Percentiles rank a stretch among this genome's conserved stretches.
phyloP scores from a whole-genome alignment of 306 rosid genomes.

The Citrullus mucosospermus region DNA sequence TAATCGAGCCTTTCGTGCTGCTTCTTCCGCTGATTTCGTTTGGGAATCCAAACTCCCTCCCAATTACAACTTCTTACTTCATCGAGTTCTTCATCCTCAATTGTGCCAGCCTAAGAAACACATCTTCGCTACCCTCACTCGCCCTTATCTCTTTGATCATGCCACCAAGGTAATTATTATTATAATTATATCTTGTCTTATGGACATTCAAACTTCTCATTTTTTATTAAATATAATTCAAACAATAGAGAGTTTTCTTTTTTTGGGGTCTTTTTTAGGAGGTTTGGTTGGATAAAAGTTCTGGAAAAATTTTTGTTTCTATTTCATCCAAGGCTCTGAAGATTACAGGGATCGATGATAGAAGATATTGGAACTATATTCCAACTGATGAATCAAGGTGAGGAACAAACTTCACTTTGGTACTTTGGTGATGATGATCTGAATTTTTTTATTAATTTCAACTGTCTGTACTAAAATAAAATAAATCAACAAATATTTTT shows the following conservation, averaged over 20 bases:
- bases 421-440: too few relatives aligned
- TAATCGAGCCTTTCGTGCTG: constrained; percentile 37
- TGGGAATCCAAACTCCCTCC: constrained; percentile 75
- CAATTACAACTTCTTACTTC: constrained; percentile 29
- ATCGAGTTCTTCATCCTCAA: not conserved
- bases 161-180: constrained; percentile 11
- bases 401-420: not conserved
- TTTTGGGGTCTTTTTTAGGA: constrained; percentile 23
- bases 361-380: constrained; percentile 78
- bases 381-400: constrained; percentile 81
- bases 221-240: not conserved
- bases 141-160: constrained; percentile 40
- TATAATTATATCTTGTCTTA: too few relatives aligned
- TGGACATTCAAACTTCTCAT: not conserved
- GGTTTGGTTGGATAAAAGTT: constrained; percentile 49
- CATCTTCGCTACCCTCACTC: constrained; percentile 43
- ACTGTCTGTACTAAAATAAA: too few relatives aligned
- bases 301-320: constrained; percentile 42
- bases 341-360: constrained; percentile 79
- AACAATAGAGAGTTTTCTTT: not conserved
- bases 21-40: constrained; percentile 54
- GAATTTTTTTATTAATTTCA: too few relatives aligned
- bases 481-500: too few relatives aligned
- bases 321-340: constrained; percentile 59
- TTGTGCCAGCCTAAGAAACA: constrained; percentile 13